Conservation (phyloP, 768 basidiomycete genomes). For the Leucocoprinus sp. region DNA sequence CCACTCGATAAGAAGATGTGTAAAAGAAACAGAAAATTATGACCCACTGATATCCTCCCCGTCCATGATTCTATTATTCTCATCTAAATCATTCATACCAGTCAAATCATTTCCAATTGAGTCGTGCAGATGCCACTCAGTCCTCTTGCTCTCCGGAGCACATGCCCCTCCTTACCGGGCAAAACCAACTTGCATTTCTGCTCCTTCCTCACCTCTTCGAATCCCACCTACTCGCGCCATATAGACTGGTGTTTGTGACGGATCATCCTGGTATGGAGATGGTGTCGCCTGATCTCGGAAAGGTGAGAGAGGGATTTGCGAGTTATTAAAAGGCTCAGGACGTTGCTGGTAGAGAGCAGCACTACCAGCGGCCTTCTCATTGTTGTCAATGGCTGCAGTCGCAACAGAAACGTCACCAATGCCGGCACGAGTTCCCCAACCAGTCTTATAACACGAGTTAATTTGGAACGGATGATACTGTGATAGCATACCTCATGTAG, state of each 20-base stretch:
- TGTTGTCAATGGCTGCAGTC: constrained; percentile 54
- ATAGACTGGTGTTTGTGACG: constrained; percentile 18
- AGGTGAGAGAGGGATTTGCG: constrained; percentile 16
- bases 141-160: background rate
- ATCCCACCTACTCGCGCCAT: constrained; percentile 14
- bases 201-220: constrained; percentile 20
- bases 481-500: constrained; percentile 66
- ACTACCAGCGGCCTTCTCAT: constrained; percentile 24
- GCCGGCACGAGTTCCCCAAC: constrained; percentile 94
- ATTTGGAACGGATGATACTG: background rate
- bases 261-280: constrained; percentile 18
- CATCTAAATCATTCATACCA: constrained; percentile 1
- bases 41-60: constrained; percentile 3
- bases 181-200: constrained; percentile 31
- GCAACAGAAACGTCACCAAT: constrained; percentile 79
- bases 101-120: background rate
- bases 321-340: constrained; percentile 5
- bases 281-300: constrained; percentile 24
- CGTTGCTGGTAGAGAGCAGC: constrained; percentile 14
- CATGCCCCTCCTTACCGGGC: constrained; percentile 19
- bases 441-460: constrained; percentile 44
- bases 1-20: background rate
- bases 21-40: background rate
- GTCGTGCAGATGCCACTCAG: background rate
- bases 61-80: background rate